phyloP scores from a whole-genome alignment of 768 basidiomycete species.

The Gautieria morchelliformis region DNA sequence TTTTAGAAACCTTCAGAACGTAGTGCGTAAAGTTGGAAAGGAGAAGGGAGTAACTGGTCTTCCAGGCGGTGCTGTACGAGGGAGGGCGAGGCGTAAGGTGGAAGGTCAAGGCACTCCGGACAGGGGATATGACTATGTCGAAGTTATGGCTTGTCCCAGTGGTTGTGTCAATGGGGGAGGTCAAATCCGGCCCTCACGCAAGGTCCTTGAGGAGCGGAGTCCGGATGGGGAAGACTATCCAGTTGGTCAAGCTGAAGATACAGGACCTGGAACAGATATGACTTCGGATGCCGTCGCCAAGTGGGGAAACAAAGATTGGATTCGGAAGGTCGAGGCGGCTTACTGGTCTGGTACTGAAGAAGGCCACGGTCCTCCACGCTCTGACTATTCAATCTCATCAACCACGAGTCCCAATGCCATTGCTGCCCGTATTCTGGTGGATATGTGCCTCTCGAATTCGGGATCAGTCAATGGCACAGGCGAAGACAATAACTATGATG shows the following conservation, averaged over 20 bases:
- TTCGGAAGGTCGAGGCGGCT: conserved; percentile 63
- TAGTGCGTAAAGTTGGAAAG: conserved; percentile 87
- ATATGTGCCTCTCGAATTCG: conserved; percentile 27
- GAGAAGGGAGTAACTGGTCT: conserved; percentile 51
- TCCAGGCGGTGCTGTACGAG: conserved; percentile 13
- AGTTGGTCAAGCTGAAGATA: conserved; percentile 35
- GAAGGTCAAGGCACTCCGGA: conserved; percentile 24
- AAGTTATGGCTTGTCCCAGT: conserved; percentile 98
- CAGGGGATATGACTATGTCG: conserved; percentile 76
- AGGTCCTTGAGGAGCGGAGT: not conserved
- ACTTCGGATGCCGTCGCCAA: conserved; percentile 37
- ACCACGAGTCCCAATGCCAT: conserved; percentile 25
- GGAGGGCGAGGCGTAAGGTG: conserved; percentile 17
- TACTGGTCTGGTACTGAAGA: conserved; percentile 51
- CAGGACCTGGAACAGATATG: conserved; percentile 13
- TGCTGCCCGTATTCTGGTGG: conserved; percentile 29
- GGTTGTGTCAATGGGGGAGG: conserved; percentile 98
- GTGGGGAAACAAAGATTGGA: conserved; percentile 84
- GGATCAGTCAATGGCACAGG: not conserved
- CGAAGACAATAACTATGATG: conserved; percentile 12
- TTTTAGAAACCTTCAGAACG: conserved; percentile 93
- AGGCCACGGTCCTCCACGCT: not conserved
- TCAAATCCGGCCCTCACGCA: conserved; percentile 38
- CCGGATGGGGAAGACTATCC: conserved; percentile 57
- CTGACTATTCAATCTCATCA: not conserved